These are phyloP conservation scores for Macrophomina tecta DNA, from an alignment of 2,329 filamentous ascomycete genomes.

Conservation along the genomic window DNA sequence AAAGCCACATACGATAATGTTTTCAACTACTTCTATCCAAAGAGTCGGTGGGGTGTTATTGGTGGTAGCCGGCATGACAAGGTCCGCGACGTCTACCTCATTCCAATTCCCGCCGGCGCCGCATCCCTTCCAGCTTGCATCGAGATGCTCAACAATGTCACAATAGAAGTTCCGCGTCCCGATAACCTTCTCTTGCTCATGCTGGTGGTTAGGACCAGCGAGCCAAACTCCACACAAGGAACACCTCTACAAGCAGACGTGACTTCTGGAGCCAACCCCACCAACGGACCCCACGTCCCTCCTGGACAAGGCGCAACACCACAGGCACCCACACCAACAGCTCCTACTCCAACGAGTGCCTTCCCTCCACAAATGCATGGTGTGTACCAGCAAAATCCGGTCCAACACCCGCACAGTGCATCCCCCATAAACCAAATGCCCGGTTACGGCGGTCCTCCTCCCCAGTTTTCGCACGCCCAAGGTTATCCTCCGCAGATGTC, in stretches of 20 bases:
- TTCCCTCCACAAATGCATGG: constrained; percentile 8
- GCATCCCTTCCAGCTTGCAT: constrained; percentile 80
- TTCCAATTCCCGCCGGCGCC: constrained; percentile 78
- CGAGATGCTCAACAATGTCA: constrained; percentile 83
- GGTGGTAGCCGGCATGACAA: constrained; percentile 70
- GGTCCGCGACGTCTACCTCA: constrained; percentile 88
- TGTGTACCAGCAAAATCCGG: constrained; percentile 7
- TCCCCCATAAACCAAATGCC: constrained; percentile 16
- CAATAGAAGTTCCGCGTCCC: constrained; percentile 71
- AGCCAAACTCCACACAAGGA: constrained; percentile 41
- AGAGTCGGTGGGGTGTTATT: constrained; percentile 86
- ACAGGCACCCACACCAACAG: constrained; percentile 29
- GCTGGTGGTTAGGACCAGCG: constrained; percentile 70
- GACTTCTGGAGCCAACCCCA: constrained; percentile 31
- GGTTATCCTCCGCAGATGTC: constrained; percentile 34
- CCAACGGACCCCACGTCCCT: constrained; percentile 31
- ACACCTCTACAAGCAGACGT: constrained; percentile 38
- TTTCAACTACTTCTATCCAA: constrained; percentile 85
- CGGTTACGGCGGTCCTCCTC: constrained; percentile 11
- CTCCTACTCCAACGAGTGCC: constrained; percentile 9
- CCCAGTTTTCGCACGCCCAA: constrained; percentile 44
- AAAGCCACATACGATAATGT: constrained; percentile 72
- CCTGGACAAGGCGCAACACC: constrained; percentile 11
- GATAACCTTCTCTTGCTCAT: constrained; percentile 83
- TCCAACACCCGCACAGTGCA: constrained; percentile 30